Evolutionary conservation across 2,329 filamentous ascomycete species (phyloP), one percentile per base, ranked within the genome.

Genomic region (Knufia fluminis): DNA sequence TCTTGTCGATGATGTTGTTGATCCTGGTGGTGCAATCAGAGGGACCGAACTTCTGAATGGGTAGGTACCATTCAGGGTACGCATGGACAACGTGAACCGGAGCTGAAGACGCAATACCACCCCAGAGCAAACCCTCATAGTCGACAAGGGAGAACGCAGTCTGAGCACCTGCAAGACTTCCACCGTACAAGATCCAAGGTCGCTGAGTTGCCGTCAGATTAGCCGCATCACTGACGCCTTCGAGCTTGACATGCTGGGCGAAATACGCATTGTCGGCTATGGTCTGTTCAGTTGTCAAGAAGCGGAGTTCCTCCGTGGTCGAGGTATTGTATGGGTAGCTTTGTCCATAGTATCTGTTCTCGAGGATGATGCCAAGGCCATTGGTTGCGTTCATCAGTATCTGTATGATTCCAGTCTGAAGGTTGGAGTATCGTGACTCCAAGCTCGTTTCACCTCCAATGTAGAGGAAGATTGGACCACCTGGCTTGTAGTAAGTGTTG

Each of bases 311-410:
- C 43, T 71, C 68, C 0, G 67, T 70, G 8, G 65, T 57, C 1
- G 57, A 53, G 44, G 59, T 63, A 3, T 64, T 61, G 51, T 62
- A 70, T 1, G 68, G 68, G 20, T 62, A 57, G 6, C 66, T 69
- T 3, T 68, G 57, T 38, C 68, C 69, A 42, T 71, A 71, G 56
- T 71, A 71, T 49, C 56, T 49, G 49, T 58, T 57, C 50, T 58
- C 56, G 4, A 58, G 51, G 23, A 78, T 76, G 2, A 77, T 71
- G 7, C 75, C 75, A 24, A 77, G 60, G 2, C 75, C 75, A 56
- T 73, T 70, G n/a, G 71, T 74, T 3, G 69, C 71, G 58, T 76
- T 59, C 72, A 76, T 76, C 39, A 77, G 57, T 36, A 77, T 75
- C 53, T 77, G 71, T 24, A 77, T 71, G 53, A 76, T 68, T 19